These are phyloP conservation scores for Paxillus ammoniavirescens DNA, from an alignment of 768 basidiomycete genomes.

Conservation along the genomic window DNA sequence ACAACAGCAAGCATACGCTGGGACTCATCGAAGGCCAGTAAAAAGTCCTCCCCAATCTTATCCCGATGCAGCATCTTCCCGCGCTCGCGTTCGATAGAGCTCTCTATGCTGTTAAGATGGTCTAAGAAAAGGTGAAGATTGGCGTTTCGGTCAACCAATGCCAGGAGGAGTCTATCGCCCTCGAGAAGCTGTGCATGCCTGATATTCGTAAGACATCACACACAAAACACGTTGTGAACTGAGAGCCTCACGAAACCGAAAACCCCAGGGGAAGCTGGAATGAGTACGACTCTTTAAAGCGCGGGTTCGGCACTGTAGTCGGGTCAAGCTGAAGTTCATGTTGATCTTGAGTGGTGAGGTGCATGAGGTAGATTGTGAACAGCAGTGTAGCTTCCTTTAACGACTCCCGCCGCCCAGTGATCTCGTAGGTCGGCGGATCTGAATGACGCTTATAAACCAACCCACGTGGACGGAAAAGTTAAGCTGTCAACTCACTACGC, in stretches of 20 bases:
- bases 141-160: slow-evolving; percentile 34
- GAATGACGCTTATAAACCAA: neutral
- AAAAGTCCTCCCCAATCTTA: slow-evolving; percentile 44
- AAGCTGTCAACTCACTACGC: slow-evolving; percentile 8
- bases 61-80: slow-evolving; percentile 40
- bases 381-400: slow-evolving; percentile 19
- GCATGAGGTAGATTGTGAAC: slow-evolving; percentile 28
- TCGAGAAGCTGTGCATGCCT: slow-evolving; percentile 43
- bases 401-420: slow-evolving; percentile 18
- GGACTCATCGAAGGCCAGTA: slow-evolving; percentile 52
- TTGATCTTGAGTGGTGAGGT: slow-evolving; percentile 28
- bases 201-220: neutral
- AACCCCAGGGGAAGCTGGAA: slow-evolving; percentile 23
- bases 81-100: slow-evolving; percentile 30
- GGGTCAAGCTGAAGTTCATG: slow-evolving; percentile 29
- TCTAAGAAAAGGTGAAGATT: slow-evolving; percentile 41
- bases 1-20: slow-evolving; percentile 48
- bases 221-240: neutral
- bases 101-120: slow-evolving; percentile 28
- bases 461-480: neutral
- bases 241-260: slow-evolving; percentile 21
- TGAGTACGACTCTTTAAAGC: slow-evolving; percentile 24
- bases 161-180: slow-evolving; percentile 38
- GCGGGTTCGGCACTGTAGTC: slow-evolving; percentile 19
- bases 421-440: slow-evolving; percentile 16